Evolutionary conservation across 2,329 filamentous ascomycete species (phyloP), one percentile per base, ranked within the genome.

Genomic region (Keithomyces neogunnii): DNA sequence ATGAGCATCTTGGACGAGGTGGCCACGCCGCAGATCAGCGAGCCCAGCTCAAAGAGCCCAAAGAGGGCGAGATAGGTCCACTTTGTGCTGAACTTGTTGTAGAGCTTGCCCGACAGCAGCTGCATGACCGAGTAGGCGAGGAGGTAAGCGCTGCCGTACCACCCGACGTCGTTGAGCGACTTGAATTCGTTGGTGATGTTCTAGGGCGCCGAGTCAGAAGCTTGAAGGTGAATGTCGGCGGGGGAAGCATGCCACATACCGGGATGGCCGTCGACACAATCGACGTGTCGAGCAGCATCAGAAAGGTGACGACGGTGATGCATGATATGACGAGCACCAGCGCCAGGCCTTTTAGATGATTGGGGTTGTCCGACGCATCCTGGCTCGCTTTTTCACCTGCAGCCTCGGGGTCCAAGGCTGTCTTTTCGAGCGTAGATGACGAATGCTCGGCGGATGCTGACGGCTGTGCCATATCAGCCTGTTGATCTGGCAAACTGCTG

Each of bases 231-330:
- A 35, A 2, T 19, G 29, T 4, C 7, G n/a, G 7, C 4, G 45
- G 5, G 33, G 33, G 33, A 36, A 9, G 3, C 11, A 11, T 9
- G 5, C 33, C 26, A 63, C 64, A 56, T 42, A 70, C 76, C 4
- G 77, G 79, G 5, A 69, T 64, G 50, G 80, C 65, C 46, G 80
- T 77, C 7, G 75, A 72, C 7, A 80, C 65, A 46, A 80, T 77
- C 7, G 75, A 72, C 7, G 65, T 70, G 51, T 80, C 76, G 3
- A 80, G 54, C 55, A 77, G 57, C 56, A 72, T 67, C 7, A 75
- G 57, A 49, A 76, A 74, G 19, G 19, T 19, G 19, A 19, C 19
- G 19, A 19, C 19, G 19, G 19, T 19, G 19, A 19, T 19, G 19
- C 19, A 19, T 19, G 19, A 19, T 19, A 19, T 19, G 19, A 19